Evolutionary conservation across 495 filamentous ascomycete species (phyloP).

Genomic region (Astrothelium macrocarpum): DNA sequence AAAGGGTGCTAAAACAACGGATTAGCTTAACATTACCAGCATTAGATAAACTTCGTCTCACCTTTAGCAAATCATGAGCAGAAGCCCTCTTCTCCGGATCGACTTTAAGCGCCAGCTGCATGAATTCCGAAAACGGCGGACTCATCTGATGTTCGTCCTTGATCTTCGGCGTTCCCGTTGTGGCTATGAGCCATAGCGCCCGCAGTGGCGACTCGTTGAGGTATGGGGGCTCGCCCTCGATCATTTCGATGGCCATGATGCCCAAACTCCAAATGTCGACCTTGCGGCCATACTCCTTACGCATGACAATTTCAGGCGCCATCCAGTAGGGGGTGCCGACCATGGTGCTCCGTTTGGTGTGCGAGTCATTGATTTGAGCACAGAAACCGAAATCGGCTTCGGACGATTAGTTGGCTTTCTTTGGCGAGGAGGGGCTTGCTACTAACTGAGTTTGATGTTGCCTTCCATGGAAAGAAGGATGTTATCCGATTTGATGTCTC

Average conservation of each 20-base stretch:
- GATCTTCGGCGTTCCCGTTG: slow-evolving; percentile 89
- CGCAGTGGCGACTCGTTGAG: slow-evolving; percentile 89
- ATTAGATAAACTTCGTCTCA: slow-evolving; percentile 37
- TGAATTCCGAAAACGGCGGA: slow-evolving; percentile 75
- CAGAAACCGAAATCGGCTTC: slow-evolving; percentile 97
- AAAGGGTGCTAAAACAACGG: slow-evolving; percentile 65
- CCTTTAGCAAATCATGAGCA: slow-evolving; percentile 82
- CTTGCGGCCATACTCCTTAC: slow-evolving; percentile 96
- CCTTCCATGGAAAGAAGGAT: slow-evolving; percentile 91
- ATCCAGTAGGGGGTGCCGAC: slow-evolving; percentile 99
- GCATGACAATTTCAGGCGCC: slow-evolving; percentile 94
- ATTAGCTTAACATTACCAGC: not conserved
- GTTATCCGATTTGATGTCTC: slow-evolving; percentile 98
- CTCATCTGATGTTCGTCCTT: slow-evolving; percentile 84
- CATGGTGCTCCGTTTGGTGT: slow-evolving; percentile 97
- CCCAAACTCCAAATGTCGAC: slow-evolving; percentile 98
- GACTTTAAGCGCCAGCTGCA: slow-evolving; percentile 84
- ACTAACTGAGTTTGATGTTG: slow-evolving; percentile 94
- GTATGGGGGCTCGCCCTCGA: slow-evolving; percentile 96
- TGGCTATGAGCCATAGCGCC: slow-evolving; percentile 91
- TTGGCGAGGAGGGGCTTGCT: not conserved
- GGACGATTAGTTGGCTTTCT: not conserved
- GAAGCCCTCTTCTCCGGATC: slow-evolving; percentile 94
- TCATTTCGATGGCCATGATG: slow-evolving; percentile 99
- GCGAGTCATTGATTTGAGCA: slow-evolving; percentile 94